Conservation (phyloP, 345 rosid genomes). For the Gossypium australe region DNA sequence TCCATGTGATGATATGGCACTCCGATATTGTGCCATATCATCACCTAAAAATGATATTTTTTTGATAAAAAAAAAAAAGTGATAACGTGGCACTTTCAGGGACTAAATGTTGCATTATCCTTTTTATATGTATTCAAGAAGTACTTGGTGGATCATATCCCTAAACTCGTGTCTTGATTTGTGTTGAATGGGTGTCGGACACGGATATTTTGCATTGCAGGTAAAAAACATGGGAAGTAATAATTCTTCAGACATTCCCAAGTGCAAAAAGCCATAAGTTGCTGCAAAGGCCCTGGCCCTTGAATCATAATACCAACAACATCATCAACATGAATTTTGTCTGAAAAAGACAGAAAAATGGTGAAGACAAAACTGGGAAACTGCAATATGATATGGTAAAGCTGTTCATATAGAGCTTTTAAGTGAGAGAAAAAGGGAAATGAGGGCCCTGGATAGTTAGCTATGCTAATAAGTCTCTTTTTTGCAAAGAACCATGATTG, state of each 20-base stretch:
- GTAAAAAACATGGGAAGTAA: constrained; percentile 50
- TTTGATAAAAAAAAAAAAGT: too few species aligned
- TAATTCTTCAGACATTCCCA: neutral
- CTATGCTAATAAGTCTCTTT: constrained; percentile 8
- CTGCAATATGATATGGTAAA: neutral
- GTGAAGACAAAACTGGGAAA: neutral
- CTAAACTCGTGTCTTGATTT: neutral
- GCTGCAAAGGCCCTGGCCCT: neutral
- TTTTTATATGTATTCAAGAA: neutral
- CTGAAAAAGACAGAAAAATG: neutral
- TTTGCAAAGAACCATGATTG: constrained; percentile 1
- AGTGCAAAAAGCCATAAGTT: neutral
- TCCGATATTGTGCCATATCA: too few species aligned
- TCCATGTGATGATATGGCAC: too few species aligned
- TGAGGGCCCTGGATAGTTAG: neutral
- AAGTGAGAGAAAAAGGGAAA: neutral
- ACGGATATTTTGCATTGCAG: constrained; percentile 23
- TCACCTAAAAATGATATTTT: too few species aligned
- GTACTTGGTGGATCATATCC: neutral
- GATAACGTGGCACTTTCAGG: too few species aligned
- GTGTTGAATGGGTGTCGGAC: neutral
- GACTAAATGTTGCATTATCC: too few species aligned
- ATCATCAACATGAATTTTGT: neutral
- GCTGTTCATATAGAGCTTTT: constrained; percentile 1
- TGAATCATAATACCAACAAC: neutral